These are phyloP conservation scores for Echinochloa phyllopogon DNA, from an alignment of 176 grass and related monocot genomes.

Conservation along the genomic window DNA sequence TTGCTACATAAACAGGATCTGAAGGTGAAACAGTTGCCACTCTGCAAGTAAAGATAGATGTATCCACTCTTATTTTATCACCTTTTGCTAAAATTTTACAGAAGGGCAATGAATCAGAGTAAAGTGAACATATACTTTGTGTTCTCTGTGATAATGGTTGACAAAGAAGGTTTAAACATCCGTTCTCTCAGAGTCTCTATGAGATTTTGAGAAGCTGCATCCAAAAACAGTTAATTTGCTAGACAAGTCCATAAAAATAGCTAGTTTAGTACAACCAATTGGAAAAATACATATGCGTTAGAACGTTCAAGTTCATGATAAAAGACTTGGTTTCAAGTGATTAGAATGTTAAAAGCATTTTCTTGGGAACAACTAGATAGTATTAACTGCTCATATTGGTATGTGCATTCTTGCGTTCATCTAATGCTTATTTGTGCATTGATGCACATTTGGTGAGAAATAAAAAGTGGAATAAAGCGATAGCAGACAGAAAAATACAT, in stretches of 20 bases:
- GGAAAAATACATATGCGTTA: neutral
- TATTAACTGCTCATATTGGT: constrained; percentile 9
- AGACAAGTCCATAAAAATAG: constrained; percentile 8
- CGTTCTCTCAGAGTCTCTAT: constrained; percentile 81
- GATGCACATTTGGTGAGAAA: neutral
- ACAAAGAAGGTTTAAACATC: constrained; percentile 93
- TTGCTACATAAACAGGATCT: constrained; percentile 84
- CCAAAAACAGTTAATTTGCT: constrained; percentile 37
- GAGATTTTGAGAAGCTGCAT: constrained; percentile 72
- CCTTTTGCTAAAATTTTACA: constrained; percentile 10
- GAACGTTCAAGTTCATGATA: neutral
- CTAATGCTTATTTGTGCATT: constrained; percentile 27
- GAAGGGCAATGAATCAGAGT: constrained; percentile 22
- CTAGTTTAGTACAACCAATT: constrained; percentile 6
- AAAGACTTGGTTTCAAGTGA: constrained; percentile 13
- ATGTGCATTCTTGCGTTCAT: neutral
- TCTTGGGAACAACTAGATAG: neutral
- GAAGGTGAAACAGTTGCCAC: constrained; percentile 82
- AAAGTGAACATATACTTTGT: constrained; percentile 64
- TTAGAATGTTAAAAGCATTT: neutral
- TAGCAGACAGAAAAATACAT: neutral
- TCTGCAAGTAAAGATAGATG: constrained; percentile 52
- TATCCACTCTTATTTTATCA: constrained; percentile 32
- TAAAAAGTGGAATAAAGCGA: neutral
- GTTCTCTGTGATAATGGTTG: constrained; percentile 74